phyloP scores from a whole-genome alignment of 768 basidiomycete species.

The Lanmaoa pseudosensibilis region DNA sequence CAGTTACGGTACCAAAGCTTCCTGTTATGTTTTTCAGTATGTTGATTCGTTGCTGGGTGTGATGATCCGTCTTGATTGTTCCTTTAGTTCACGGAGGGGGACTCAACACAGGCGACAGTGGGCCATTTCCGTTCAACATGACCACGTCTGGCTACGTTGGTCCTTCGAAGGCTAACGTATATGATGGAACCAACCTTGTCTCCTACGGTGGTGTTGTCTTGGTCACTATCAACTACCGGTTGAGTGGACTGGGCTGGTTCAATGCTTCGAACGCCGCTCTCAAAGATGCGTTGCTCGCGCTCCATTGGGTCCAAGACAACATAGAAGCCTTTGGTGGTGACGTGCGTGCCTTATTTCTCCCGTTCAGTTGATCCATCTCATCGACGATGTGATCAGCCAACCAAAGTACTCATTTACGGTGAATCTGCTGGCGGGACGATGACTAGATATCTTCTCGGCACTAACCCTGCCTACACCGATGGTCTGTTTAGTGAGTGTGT shows the following conservation, averaged over 20 bases:
- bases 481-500: conserved; percentile 13
- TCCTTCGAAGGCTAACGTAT: conserved; percentile 9
- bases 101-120: conserved; percentile 12
- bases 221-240: conserved; percentile 15
- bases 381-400: background rate
- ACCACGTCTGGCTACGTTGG: conserved; percentile 7
- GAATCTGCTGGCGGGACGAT: conserved; percentile 15
- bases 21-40: conserved; percentile 17
- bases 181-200: conserved; percentile 12
- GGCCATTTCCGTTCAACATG: conserved; percentile 15
- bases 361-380: background rate
- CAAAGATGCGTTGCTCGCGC: conserved; percentile 31
- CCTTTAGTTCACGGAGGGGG: conserved; percentile 10
- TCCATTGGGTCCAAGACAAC: conserved; percentile 36
- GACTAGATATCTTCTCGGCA: background rate
- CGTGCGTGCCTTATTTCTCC: background rate
- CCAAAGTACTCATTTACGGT: conserved; percentile 14
- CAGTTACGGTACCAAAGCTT: background rate
- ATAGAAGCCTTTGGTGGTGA: conserved; percentile 39
- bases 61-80: background rate
- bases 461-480: conserved; percentile 8
- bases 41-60: background rate
- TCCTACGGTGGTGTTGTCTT: conserved; percentile 14
- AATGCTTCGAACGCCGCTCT: conserved; percentile 17
- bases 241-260: conserved; percentile 15